Evolutionary conservation across 1,284 basidiomycete species (phyloP), one percentile per base, ranked within the genome.

Genomic region (Dichomitus squalens): DNA sequence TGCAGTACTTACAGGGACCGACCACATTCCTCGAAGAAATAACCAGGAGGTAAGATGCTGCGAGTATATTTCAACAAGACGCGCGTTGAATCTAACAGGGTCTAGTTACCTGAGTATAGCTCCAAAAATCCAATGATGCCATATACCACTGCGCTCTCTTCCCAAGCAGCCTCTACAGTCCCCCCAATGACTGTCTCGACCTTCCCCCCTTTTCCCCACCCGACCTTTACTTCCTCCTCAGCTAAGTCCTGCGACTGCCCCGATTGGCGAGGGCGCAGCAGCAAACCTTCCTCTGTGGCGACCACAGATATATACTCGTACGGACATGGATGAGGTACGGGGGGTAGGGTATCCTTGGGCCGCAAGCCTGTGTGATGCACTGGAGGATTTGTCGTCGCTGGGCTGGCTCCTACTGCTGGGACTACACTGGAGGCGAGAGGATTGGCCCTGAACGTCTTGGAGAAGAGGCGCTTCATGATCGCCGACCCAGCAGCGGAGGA

Each of bases 11-110:
- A 89, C 90, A 69, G 59, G 79, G 76, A 59, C 90, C 90, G 16
- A 87, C 75, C 60, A 85, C 79, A 48, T 75, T 74, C 55, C 81
- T 81, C 5, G 82, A 77, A 18, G 83, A 84, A 43, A 92, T 80
- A 6, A 89, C 86, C 43, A 92, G 74, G 14, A 92, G 72, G 75
- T 91, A 86, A 8, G 90, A 87, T 44, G 81, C 90, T 92, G 49
- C 43, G n/a, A 58, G 34, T 34, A 55, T 11, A 4, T 31, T 39
- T 54, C 54, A 43, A 62, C 57, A 55, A 9, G 36, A 49, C 29
- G 39, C n/a, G 27, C 41, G 34, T 44, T 25, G 12, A 18, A 23
- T 43, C 23, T 49, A 41, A 36, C n/a, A 57, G 49, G 46, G 39
- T 41, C 34, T 38, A 71, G 76, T 56, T 72, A 91, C 90, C 83